Conservation (phyloP, 345 rosid genomes). For the Stellera chamaejasme region DNA sequence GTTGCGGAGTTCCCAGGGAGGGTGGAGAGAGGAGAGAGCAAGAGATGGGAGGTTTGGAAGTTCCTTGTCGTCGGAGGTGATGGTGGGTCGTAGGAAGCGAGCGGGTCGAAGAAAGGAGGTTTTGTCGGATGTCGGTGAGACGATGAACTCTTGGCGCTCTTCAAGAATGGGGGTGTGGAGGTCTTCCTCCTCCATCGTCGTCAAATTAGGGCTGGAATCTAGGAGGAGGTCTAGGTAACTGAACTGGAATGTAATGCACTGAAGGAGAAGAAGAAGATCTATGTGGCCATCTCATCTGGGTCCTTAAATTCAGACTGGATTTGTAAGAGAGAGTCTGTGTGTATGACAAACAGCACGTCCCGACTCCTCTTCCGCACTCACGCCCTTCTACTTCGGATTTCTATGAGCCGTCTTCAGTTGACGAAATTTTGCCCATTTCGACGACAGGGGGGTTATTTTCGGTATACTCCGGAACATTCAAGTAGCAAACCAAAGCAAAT, state of each 20-base stretch:
- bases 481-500: too few species aligned
- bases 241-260: background rate
- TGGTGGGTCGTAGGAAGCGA: constrained; percentile 10
- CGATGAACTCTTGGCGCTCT: constrained; percentile 9
- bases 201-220: background rate
- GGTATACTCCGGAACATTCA: too few species aligned
- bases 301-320: background rate
- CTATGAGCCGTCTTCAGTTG: too few species aligned
- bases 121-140: constrained; percentile 1
- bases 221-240: too few species aligned
- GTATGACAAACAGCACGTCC: too few species aligned
- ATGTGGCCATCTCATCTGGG: background rate
- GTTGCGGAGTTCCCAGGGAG: background rate
- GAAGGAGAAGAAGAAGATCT: too few species aligned
- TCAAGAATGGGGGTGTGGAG: constrained; percentile 1
- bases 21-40: background rate
- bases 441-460: too few species aligned
- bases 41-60: background rate
- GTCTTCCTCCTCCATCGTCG: constrained; percentile 2
- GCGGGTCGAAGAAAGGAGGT: constrained; percentile 6
- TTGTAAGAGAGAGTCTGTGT: too few species aligned
- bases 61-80: background rate
- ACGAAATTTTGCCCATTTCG: too few species aligned
- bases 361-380: background rate
- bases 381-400: background rate